Base-by-base conservation (phyloP, 176 grass and related monocot species). In the Musa beccarii region DNA sequence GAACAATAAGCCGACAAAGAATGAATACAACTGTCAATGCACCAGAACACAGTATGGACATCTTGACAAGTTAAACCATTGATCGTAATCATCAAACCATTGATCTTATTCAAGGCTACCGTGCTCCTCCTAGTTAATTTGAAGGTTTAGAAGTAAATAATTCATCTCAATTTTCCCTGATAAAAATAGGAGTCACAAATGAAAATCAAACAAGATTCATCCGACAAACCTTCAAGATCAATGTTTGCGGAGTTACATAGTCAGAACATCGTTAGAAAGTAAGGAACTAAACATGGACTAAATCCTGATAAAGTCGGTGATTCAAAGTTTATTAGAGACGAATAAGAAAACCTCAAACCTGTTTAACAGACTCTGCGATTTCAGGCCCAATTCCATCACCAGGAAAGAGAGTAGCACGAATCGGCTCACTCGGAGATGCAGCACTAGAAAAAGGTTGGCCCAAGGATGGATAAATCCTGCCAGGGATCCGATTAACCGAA, bases 341-440 rank as follows among this genome's bases (percentile, higher is more conserved):
- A 43, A 43, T 5, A 10, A 28, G 19, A 61, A 61, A 61, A 19
- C 57, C 19, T 61, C 21, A 1, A 53, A 77, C 75, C 75, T 77
- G 59, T 49, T 77, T 77, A 24, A 77, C 61, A 52, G 75, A 52
- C 29, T 77, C 75, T 8, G 61, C 75, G 19, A 77, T 77, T 21
- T 77, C 75, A 52, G 75, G 75, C 8, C 75, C 75, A 52, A 77
- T 77, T 24, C 75, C 75, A 53, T 77, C 75, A 14, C 75, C 75
- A 16, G 75, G 75, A 65, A 77, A 77, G 43, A 77, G 75, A 53
- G 75, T 77, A 24, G 75, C 75, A 0, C 43, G 34, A 23, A 77
- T 66, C 11, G 49, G 61, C 25, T 77, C 49, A 20, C 75, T 53
- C 20, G 43, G 49, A 53, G 59, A 65, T 9, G 59, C 59, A 65